These are phyloP conservation scores for Prototheca wickerhamii DNA, from an alignment of 163 green algal genomes.

Conservation along the genomic window DNA sequence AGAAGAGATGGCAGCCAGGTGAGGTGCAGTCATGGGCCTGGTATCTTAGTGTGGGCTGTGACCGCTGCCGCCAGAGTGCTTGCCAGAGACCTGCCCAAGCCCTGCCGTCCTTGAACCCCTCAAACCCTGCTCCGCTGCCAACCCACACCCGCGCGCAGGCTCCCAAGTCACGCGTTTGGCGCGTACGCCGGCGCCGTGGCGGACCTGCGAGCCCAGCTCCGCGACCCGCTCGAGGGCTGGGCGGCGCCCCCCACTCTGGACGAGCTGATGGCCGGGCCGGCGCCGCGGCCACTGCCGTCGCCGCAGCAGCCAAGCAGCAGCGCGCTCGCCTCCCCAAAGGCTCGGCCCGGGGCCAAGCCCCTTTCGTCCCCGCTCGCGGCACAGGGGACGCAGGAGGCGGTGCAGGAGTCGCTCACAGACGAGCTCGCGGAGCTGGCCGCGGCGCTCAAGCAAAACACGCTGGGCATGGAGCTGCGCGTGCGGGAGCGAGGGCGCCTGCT, in stretches of 20 bases:
- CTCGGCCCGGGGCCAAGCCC: too few relatives aligned
- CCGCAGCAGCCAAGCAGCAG: too few relatives aligned
- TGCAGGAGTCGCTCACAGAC: constrained; percentile 59
- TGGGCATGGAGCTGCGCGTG: constrained; percentile 44
- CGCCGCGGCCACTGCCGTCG: too few relatives aligned
- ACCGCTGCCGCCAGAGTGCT: too few relatives aligned
- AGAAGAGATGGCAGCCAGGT: constrained; percentile 20
- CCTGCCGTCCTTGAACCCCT: too few relatives aligned
- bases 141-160: neutral
- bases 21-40: constrained; percentile 5
- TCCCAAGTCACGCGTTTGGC: neutral
- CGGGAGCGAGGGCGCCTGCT: constrained; percentile 41
- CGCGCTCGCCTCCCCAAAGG: constrained; percentile 14
- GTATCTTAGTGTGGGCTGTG: neutral
- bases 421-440: constrained; percentile 59
- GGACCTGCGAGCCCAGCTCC: constrained; percentile 16
- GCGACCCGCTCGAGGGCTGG: too few relatives aligned
- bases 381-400: neutral
- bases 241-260: too few relatives aligned
- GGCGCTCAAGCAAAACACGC: constrained; percentile 49
- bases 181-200: constrained; percentile 24
- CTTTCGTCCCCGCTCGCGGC: neutral
- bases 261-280: too few relatives aligned
- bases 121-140: neutral
- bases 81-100: too few relatives aligned